phyloP scores from a whole-genome alignment of 2,329 filamentous ascomycete species.

The Aureobasidium vineae region DNA sequence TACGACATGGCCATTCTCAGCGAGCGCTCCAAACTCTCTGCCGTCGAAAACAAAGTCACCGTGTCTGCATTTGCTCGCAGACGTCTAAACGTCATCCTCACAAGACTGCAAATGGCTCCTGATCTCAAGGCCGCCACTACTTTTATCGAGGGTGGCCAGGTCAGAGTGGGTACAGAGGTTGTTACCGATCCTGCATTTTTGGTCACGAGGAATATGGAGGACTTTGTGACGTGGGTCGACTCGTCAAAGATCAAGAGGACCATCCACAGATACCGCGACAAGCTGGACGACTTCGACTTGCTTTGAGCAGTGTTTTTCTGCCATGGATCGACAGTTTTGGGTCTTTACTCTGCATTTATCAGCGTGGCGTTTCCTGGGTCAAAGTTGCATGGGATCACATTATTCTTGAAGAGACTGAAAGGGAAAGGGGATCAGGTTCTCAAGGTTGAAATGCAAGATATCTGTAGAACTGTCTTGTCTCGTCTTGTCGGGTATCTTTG shows the following conservation, averaged over 20 bases:
- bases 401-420: neutral
- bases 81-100: conserved; percentile 69
- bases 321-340: neutral
- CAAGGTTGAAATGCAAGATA: conserved; percentile 1
- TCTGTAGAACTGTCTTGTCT: conserved; percentile 11
- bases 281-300: conserved; percentile 93
- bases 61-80: conserved; percentile 68
- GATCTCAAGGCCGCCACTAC: conserved; percentile 75
- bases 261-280: conserved; percentile 91
- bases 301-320: conserved; percentile 48
- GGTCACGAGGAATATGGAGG: conserved; percentile 86
- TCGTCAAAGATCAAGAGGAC: conserved; percentile 96
- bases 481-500: conserved; percentile 25
- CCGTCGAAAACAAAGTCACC: conserved; percentile 81
- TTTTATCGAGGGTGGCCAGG: conserved; percentile 92
- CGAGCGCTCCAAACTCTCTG: conserved; percentile 59
- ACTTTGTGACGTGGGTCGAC: conserved; percentile 95
- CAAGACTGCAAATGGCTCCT: conserved; percentile 85
- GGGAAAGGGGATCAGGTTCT: neutral
- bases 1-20: conserved; percentile 84
- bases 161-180: conserved; percentile 85
- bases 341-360: conserved; percentile 1
- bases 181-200: conserved; percentile 87
- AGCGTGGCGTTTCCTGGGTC: conserved; percentile 24
- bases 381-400: neutral